These are phyloP conservation scores for Dendrobium officinale DNA, from an alignment of 106 monocot genomes.

Conservation along the genomic window DNA sequence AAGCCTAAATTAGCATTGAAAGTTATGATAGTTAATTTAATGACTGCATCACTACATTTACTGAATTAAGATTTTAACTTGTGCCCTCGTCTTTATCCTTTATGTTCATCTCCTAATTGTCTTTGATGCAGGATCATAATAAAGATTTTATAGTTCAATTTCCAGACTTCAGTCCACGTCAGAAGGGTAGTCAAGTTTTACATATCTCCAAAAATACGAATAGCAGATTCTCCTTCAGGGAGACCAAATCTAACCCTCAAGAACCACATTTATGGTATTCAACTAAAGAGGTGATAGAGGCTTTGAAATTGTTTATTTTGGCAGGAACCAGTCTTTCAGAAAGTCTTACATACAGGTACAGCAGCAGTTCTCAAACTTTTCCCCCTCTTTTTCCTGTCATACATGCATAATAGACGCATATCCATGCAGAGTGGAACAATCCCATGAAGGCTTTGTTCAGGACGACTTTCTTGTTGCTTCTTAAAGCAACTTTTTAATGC, in stretches of 20 bases:
- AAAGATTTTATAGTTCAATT: constrained; percentile 83
- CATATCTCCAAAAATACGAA: constrained; percentile 19
- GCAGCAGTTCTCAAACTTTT: not conserved
- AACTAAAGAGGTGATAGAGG: constrained; percentile 59
- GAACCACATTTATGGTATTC: constrained; percentile 95
- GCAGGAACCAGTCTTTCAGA: constrained; percentile 49
- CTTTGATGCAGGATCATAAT: constrained; percentile 70
- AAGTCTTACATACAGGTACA: constrained; percentile 78
- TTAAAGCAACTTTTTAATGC: too few relatives aligned
- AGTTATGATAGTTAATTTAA: not conserved
- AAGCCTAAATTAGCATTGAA: not conserved
- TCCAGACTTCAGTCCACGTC: constrained; percentile 52
- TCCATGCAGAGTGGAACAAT: too few relatives aligned
- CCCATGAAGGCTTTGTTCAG: too few relatives aligned
- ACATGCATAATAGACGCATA: too few relatives aligned
- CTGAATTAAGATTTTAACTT: not conserved
- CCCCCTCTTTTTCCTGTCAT: not conserved
- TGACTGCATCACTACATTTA: not conserved
- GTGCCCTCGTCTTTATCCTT: not conserved
- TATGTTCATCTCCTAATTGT: not conserved
- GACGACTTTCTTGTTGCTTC: too few relatives aligned
- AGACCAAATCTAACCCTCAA: constrained; percentile 31
- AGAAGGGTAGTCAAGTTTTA: constrained; percentile 6
- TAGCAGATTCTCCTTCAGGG: constrained; percentile 57
- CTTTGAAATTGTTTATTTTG: constrained; percentile 68